Conservation (phyloP, 1,284 basidiomycete species). For the Sphagnurus paluster region DNA sequence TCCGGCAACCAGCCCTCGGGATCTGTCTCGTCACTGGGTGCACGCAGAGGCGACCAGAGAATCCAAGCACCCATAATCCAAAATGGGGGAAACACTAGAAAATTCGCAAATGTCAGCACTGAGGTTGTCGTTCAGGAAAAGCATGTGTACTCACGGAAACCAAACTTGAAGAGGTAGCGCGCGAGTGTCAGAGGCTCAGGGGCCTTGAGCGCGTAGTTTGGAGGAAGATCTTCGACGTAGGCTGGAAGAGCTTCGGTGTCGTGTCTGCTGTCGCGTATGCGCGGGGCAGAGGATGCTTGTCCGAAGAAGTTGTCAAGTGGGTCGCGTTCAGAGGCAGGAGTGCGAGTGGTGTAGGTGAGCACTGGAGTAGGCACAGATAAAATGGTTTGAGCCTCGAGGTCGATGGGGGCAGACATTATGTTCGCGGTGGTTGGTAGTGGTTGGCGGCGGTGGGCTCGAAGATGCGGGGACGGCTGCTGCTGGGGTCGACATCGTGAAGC, state of each 20-base stretch:
- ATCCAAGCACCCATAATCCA: too few species aligned
- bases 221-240: constrained; percentile 21
- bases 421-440: background rate
- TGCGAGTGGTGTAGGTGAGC: too few species aligned
- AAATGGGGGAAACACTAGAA: constrained; percentile 49
- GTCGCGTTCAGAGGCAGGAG: constrained; percentile 8
- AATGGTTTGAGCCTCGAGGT: constrained; percentile 12
- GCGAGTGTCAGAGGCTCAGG: too few species aligned
- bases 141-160: constrained; percentile 20
- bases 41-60: constrained; percentile 37
- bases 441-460: constrained; percentile 1
- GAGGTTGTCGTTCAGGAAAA: background rate
- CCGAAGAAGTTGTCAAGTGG: constrained; percentile 19
- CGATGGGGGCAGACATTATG: constrained; percentile 15
- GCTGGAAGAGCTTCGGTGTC: constrained; percentile 20
- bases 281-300: constrained; percentile 18
- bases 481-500: constrained; percentile 8
- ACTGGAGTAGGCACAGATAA: constrained; percentile 14
- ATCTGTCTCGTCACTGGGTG: constrained; percentile 10
- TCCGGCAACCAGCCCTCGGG: constrained; percentile 40
- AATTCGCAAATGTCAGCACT: background rate
- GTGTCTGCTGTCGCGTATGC: constrained; percentile 22
- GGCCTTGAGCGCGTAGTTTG: constrained; percentile 18
- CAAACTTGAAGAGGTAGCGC: constrained; percentile 26
- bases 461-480: constrained; percentile 5